These are phyloP conservation scores for Penicillium paxilli DNA, from an alignment of 495 filamentous ascomycete species.

Conservation along the genomic window DNA sequence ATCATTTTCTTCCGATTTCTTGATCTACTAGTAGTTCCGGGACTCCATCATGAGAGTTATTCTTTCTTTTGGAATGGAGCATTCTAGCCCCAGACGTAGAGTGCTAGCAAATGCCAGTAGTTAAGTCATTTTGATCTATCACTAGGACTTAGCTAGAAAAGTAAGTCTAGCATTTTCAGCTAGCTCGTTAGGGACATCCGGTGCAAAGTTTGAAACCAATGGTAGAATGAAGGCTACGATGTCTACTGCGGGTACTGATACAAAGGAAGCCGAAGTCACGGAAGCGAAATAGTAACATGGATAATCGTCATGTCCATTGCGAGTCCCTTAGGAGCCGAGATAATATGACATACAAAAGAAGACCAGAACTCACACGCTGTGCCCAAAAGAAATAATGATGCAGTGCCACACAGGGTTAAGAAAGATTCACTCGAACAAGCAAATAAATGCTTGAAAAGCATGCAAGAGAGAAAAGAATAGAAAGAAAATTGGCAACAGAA, in stretches of 20 bases:
- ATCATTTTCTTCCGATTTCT: not conserved
- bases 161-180: too few relatives aligned
- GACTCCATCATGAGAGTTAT: not conserved
- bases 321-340: constrained; percentile 14
- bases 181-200: too few relatives aligned
- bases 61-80: not conserved
- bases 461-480: constrained; percentile 11
- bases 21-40: too few relatives aligned
- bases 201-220: too few relatives aligned
- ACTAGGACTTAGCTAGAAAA: too few relatives aligned
- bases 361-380: constrained; percentile 40
- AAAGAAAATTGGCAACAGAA: constrained; percentile 3
- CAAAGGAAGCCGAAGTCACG: not conserved
- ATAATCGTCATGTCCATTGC: constrained; percentile 23
- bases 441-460: constrained; percentile 4
- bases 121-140: too few relatives aligned
- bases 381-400: constrained; percentile 31
- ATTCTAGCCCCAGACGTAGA: too few relatives aligned
- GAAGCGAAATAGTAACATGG: not conserved
- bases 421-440: not conserved
- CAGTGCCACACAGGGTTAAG: constrained; percentile 23
- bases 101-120: too few relatives aligned
- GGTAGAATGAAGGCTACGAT: too few relatives aligned
- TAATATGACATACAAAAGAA: constrained; percentile 29
- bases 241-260: too few relatives aligned